A percentile compares a stretch with the other conserved stretches of the same genome.
These are phyloP conservation scores for Aureobasidium lini DNA, from an alignment of 2,329 filamentous ascomycete genomes.

Conservation along the genomic window DNA sequence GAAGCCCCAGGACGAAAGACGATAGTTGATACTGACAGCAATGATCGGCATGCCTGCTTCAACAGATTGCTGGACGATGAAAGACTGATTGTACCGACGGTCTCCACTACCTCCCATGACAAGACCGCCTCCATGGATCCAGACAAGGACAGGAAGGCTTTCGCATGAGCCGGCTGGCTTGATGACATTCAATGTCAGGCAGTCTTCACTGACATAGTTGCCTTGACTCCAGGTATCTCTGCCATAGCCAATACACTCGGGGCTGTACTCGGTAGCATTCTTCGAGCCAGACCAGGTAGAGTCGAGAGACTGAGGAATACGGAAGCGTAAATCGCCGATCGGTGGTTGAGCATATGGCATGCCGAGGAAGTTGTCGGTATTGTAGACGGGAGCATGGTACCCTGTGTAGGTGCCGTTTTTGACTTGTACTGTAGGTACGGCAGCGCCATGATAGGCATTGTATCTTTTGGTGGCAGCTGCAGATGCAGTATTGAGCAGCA, in stretches of 20 bases:
- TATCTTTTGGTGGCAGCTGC: neutral
- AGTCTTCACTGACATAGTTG: conserved; percentile 23
- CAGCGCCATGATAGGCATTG: neutral
- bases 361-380: conserved; percentile 47
- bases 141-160: conserved; percentile 20
- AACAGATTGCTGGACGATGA: conserved; percentile 23
- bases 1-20: conserved; percentile 21
- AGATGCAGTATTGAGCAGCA: neutral
- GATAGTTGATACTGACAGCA: conserved; percentile 25
- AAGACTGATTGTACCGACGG: conserved; percentile 23
- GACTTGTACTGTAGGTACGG: conserved; percentile 27
- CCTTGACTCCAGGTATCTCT: conserved; percentile 20
- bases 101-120: conserved; percentile 21
- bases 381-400: conserved; percentile 31
- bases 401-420: conserved; percentile 45
- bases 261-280: conserved; percentile 39
- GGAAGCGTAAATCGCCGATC: conserved; percentile 46
- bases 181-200: conserved; percentile 22
- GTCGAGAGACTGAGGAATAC: conserved; percentile 43
- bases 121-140: conserved; percentile 23
- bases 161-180: conserved; percentile 13
- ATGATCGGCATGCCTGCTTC: conserved; percentile 26
- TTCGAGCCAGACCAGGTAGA: conserved; percentile 35
- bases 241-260: conserved; percentile 47
- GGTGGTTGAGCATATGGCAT: conserved; percentile 53